These are phyloP conservation scores for Primulina huaijiensis DNA, from an alignment of 257 asterid genomes.

Conservation along the genomic window DNA sequence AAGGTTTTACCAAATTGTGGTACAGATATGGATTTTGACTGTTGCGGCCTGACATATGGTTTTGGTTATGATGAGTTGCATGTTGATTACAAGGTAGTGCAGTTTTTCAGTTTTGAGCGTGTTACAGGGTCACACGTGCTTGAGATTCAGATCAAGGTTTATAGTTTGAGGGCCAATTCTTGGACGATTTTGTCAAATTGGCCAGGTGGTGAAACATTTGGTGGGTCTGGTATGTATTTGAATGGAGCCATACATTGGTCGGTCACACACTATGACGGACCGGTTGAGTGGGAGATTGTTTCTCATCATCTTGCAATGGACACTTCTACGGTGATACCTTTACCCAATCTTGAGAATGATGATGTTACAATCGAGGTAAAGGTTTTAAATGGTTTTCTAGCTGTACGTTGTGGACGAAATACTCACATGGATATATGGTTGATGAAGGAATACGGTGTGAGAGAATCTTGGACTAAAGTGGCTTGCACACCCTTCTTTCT, in stretches of 20 bases:
- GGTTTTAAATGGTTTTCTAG: not conserved
- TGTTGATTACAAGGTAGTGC: slow-evolving; percentile 29
- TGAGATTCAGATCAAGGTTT: slow-evolving; percentile 24
- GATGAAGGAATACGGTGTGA: not conserved
- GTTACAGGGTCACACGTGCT: not conserved
- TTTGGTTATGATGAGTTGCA: slow-evolving; percentile 28
- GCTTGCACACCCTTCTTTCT: not conserved
- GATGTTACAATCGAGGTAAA: not conserved
- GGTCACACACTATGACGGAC: not conserved
- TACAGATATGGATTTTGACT: not conserved
- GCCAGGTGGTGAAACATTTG: slow-evolving; percentile 8
- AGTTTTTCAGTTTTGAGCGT: slow-evolving; percentile 2
- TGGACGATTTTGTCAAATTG: slow-evolving; percentile 22
- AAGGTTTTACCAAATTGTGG: slow-evolving; percentile 18
- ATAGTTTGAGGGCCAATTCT: slow-evolving; percentile 22
- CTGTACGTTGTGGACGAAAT: not conserved
- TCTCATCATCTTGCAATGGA: not conserved
- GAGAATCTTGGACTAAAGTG: not conserved
- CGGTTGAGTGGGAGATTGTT: not conserved
- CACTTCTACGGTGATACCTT: not conserved
- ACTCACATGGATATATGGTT: not conserved
- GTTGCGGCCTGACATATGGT: slow-evolving; percentile 17
- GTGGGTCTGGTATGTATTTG: not conserved
- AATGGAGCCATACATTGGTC: slow-evolving; percentile 4
- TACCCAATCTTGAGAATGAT: not conserved